Evolutionary conservation across 495 filamentous ascomycete species (phyloP), one percentile per base, ranked within the genome.

Genomic region (Tuber aestivum): DNA sequence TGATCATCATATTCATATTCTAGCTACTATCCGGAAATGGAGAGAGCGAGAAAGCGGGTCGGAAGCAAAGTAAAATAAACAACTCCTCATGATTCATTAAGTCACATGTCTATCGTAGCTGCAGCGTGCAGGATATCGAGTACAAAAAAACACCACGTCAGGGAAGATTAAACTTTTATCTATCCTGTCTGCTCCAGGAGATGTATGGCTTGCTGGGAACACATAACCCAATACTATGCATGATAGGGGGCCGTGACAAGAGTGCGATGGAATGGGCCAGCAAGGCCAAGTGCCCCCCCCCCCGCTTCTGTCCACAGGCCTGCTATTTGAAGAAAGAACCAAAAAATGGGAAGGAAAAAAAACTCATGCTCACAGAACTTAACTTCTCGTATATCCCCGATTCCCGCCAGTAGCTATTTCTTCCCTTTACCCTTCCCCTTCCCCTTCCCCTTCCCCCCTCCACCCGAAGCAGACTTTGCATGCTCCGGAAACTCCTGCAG

Each of bases 401-500:
- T 9, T n/a, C 23, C 71, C 48, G 10, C 38, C 20, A 44, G 21
- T 27, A 56, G 75, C 74, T 44, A 75, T 72, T 32, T 44, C 68
- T 40, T 80, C 27, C 73, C 41, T 61, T 77, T 81, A 45, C 80
- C 44, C 56, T 80, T 78, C 27, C 71, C 78, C 75, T 84, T 84
- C 74, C 83, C 81, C 76, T 79, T 80, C 21, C 73, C 74, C 72
- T 83, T 84, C 75, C 85, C 87, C 70, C 83, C 84, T 40, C 70
- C 74, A n/a, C 76, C 81, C 21, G 81, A 21, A 40, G 86, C 81
- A 12, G 86, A 86, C 75, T 87, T 87, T 23, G 89, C 89, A 83
- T 94, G 92, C 10, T 82, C 83, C 10, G 85, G 83, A 40, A 83
- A 79, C 32, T 91, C 87, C 82, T 89, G 89, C 48, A 97, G 86